Base-by-base conservation (phyloP, 108 stramenopile species). In the Cyclotella choctawhatcheeana region DNA sequence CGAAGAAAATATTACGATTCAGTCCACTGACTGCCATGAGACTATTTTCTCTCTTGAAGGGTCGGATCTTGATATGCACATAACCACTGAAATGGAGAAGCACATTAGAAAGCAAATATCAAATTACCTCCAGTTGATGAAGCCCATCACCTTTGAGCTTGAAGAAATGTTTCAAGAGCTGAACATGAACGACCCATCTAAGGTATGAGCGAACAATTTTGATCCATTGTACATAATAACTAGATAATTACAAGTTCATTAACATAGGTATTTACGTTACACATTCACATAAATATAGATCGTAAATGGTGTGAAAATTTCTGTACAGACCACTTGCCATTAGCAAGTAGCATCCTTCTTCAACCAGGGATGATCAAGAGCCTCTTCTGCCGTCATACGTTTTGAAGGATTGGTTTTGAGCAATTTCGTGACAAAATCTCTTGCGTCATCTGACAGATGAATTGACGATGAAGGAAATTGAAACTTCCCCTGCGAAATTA, bases 311-410 rank as follows among this genome's bases (percentile, higher is more conserved):
- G 12, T 10, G 37, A 40, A 12, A 40, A 40, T 40, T 40, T 40
- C n/a, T n/a, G n/a, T n/a, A n/a, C n/a, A n/a, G n/a, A n/a, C n/a
- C n/a, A n/a, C n/a, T n/a, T n/a, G n/a, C n/a, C n/a, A 60, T 16
- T 72, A 72, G 54, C 71, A 72, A 17, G 61, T 63, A 35, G 71
- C 71, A 18, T 59, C 71, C 52, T 63, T 72, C 59, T 76, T 79
- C 73, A 94, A 72, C 97, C 97, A 97, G 18, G 77, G 78, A 72
- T 94, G 92, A 40, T 80, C 70, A 51, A 97, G 62, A 0, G 92
- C 93, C 18, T 90, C 84, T 58, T 65, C 75, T 1, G 92, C 88
- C 0, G 93, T 88, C 63, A 90, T 77, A n/a, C 97, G 83, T 58
- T 86, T 64, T 22, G 74, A 73, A 16, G 94, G 93, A 66, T 96